These are phyloP conservation scores for Solanum rostratum DNA, from an alignment of 257 asterid genomes.

Conservation along the genomic window DNA sequence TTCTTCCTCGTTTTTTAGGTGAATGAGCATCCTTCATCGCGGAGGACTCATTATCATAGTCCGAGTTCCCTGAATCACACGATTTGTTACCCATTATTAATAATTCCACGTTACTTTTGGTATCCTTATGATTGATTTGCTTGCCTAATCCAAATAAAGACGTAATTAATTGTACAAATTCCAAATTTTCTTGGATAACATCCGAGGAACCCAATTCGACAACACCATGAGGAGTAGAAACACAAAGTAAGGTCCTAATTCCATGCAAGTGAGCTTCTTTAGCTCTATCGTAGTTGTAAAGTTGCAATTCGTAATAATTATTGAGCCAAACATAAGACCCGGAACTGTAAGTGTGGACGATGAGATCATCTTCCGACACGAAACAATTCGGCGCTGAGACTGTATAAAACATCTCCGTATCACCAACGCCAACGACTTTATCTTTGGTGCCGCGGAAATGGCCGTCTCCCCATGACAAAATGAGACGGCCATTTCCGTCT, in stretches of 20 bases:
- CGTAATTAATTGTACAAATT: conserved; percentile 5
- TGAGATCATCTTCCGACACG: neutral
- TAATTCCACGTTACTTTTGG: neutral
- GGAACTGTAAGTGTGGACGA: conserved; percentile 5
- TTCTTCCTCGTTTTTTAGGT: neutral
- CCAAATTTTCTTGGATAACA: conserved; percentile 10
- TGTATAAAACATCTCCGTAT: conserved; percentile 24
- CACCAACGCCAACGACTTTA: neutral
- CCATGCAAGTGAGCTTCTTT: conserved; percentile 36
- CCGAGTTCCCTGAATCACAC: neutral
- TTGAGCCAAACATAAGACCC: conserved; percentile 13
- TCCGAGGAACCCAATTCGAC: conserved; percentile 28
- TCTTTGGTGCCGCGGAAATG: conserved; percentile 9
- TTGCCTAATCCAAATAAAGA: neutral
- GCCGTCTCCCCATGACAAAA: conserved; percentile 30
- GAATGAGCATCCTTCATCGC: neutral
- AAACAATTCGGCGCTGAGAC: conserved; percentile 11
- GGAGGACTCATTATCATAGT: neutral
- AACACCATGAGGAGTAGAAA: conserved; percentile 20
- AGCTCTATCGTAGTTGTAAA: conserved; percentile 17
- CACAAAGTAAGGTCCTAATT: conserved; percentile 15
- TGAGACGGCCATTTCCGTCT: neutral
- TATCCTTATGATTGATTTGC: neutral
- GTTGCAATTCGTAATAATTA: conserved; percentile 11
- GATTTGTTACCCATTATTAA: neutral